phyloP scores from a whole-genome alignment of 1,139 yeast species.

The Yamadazyma oceani region DNA sequence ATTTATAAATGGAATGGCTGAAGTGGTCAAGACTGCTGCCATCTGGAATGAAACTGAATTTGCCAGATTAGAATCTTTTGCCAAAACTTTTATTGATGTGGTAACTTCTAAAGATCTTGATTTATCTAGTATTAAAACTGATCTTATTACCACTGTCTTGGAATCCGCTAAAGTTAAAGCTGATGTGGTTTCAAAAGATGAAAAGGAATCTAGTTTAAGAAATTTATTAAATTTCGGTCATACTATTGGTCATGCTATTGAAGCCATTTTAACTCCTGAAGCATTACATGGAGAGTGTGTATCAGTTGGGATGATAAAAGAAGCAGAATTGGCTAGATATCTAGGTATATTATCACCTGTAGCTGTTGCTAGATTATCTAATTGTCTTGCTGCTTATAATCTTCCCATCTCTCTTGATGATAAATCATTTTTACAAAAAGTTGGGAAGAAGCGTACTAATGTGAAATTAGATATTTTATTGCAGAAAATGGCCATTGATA shows the following conservation, averaged over 20 bases:
- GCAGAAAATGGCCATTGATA: constrained; percentile 90
- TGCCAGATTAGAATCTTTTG: constrained; percentile 74
- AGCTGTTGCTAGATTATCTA: constrained; percentile 86
- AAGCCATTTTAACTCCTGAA: constrained; percentile 93
- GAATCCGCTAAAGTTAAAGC: constrained; percentile 93
- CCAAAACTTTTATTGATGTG: constrained; percentile 64
- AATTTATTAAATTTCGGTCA: constrained; percentile 94
- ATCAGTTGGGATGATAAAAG: constrained; percentile 88
- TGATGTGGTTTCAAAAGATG: constrained; percentile 89
- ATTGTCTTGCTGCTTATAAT: constrained; percentile 81
- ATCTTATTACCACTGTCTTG: constrained; percentile 73
- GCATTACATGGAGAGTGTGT: constrained; percentile 98
- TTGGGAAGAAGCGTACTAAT: constrained; percentile 59
- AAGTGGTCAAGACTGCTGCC: constrained; percentile 96
- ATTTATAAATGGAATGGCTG: constrained; percentile 98
- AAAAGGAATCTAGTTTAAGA: constrained; percentile 92
- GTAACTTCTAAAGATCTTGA: constrained; percentile 51
- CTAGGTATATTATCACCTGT: constrained; percentile 87
- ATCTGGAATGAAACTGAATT: constrained; percentile 94
- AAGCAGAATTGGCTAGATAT: constrained; percentile 91
- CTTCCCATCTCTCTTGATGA: constrained; percentile 82
- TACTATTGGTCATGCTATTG: constrained; percentile 97
- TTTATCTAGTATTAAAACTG: constrained; percentile 65
- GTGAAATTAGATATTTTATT: constrained; percentile 74
- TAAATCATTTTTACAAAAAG: constrained; percentile 58